Percentiles rank a stretch among this genome's conserved stretches.
These are phyloP conservation scores for Auricularia sp. DNA, from an alignment of 768 basidiomycete genomes.

Conservation along the genomic window DNA sequence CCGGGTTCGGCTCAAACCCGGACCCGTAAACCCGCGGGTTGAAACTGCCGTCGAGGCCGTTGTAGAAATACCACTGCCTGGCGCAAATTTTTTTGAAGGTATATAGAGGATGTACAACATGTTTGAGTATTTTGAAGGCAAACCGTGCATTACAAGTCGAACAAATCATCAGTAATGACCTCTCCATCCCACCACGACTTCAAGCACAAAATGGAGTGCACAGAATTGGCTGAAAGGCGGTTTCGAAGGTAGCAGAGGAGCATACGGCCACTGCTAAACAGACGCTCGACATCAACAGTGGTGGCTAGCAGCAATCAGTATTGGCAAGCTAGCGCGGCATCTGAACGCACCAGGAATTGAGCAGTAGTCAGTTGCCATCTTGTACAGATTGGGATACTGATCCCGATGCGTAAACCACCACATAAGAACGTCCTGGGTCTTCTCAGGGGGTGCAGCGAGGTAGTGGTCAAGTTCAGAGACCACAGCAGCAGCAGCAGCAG, in stretches of 20 bases:
- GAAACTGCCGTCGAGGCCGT: too few relatives aligned
- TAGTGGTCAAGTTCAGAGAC: slow-evolving; percentile 18
- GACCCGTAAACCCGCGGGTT: too few relatives aligned
- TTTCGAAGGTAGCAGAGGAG: slow-evolving; percentile 18
- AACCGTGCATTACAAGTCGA: too few relatives aligned
- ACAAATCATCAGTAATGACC: too few relatives aligned
- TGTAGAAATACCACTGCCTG: too few relatives aligned
- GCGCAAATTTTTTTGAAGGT: too few relatives aligned
- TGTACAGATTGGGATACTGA: slow-evolving; percentile 15
- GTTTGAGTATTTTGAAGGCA: too few relatives aligned
- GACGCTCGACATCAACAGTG: slow-evolving; percentile 18
- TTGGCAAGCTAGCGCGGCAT: neutral
- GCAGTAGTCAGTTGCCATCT: slow-evolving; percentile 6
- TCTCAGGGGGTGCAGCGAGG: slow-evolving; percentile 17
- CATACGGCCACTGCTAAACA: slow-evolving; percentile 21
- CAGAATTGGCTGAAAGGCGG: slow-evolving; percentile 13
- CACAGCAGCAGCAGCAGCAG: neutral
- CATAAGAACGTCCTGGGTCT: slow-evolving; percentile 13
- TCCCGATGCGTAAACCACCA: slow-evolving; percentile 19
- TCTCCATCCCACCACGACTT: neutral
- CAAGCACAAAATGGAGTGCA: neutral
- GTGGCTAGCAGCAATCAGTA: slow-evolving; percentile 14
- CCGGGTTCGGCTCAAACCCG: too few relatives aligned
- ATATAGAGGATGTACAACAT: too few relatives aligned
- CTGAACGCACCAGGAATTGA: slow-evolving; percentile 16